Base-by-base conservation (phyloP, 768 basidiomycete genomes). In the Mycena venus region DNA sequence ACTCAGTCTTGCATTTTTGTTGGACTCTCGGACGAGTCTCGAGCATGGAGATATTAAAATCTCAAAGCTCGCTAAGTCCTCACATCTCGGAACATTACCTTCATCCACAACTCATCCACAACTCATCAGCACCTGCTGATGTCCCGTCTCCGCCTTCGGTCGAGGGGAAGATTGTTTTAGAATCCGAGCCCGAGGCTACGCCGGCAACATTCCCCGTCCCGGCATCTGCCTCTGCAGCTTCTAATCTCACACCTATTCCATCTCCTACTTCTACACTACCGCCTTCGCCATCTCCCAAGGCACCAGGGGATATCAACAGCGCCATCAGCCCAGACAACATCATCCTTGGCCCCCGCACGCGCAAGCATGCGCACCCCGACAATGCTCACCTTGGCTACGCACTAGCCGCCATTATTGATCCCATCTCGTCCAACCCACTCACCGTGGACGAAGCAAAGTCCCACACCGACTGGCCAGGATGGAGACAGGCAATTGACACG, bases 21-120 rank as follows among this genome's bases (percentile, higher is more conserved):
- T 21, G 74, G 77, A 23, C 61, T 72, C 5, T 75, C 73, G n/a
- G 76, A 77, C 15, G 68, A 70, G 27, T 70, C 76, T 5, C 27
- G 42, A 2, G 74, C 70, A 14, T 74, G 59, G 51, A 27, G 62
- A 9, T 77, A 71, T 47, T 71, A 61, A 34, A 67, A 71, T 34
- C 40, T 68, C 15, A 44, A 27, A 4, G 34, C 51, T 6, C 51
- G 9, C 7, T 23, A 53, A 23, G 51, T 53, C 25, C 51, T 53
- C 25, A 53, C 25, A 10, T 53, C 51, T 10, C 51, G 47, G 15
- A 53, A 53, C 51, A 27, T 53, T 15, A 53, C 25, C 11, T 53
- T 53, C 25, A 53, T 27, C 23, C 25, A 27, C 27, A 23, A 36
- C 12, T 12, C 36, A 36, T 12, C 12, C 12, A 12, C 12, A 12